Percentiles rank a stretch among this genome's conserved stretches.
Conservation (phyloP, 1,284 basidiomycete species). For the Trametes polyzona region DNA sequence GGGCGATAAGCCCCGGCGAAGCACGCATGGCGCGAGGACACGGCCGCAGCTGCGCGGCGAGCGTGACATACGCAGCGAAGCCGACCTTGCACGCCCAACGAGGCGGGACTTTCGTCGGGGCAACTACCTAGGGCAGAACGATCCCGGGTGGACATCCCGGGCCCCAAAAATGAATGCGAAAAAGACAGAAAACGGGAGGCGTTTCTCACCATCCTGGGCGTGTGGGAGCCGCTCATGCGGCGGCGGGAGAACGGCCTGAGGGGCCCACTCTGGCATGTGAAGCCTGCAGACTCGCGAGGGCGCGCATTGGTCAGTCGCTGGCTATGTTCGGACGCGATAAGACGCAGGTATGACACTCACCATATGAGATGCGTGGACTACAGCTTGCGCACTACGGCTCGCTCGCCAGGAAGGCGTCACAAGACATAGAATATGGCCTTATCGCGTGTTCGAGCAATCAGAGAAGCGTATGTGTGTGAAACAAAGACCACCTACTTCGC, state of each 20-base stretch:
- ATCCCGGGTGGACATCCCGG: slow-evolving; percentile 2
- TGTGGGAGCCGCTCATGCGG: slow-evolving; percentile 26
- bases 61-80: slow-evolving; percentile 8
- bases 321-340: slow-evolving; percentile 18
- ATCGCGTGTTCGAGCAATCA: slow-evolving; percentile 17
- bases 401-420: slow-evolving; percentile 4
- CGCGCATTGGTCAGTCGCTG: slow-evolving; percentile 9
- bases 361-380: neutral
- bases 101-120: slow-evolving; percentile 21
- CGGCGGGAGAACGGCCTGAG: slow-evolving; percentile 17
- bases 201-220: slow-evolving; percentile 12
- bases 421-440: slow-evolving; percentile 8
- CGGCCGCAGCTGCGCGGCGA: slow-evolving; percentile 8
- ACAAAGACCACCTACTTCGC: neutral
- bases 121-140: slow-evolving; percentile 13
- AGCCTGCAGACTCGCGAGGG: neutral
- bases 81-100: slow-evolving; percentile 8
- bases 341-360: slow-evolving; percentile 4
- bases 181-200: slow-evolving; percentile 2
- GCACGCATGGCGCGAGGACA: slow-evolving; percentile 2
- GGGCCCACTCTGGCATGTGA: slow-evolving; percentile 12
- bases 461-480: slow-evolving; percentile 16
- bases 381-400: neutral
- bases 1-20: slow-evolving; percentile 12
- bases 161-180: slow-evolving; percentile 15